Evolutionary conservation across 1,284 basidiomycete species (phyloP).

Genomic region (Apiotrichum brassicae): DNA sequence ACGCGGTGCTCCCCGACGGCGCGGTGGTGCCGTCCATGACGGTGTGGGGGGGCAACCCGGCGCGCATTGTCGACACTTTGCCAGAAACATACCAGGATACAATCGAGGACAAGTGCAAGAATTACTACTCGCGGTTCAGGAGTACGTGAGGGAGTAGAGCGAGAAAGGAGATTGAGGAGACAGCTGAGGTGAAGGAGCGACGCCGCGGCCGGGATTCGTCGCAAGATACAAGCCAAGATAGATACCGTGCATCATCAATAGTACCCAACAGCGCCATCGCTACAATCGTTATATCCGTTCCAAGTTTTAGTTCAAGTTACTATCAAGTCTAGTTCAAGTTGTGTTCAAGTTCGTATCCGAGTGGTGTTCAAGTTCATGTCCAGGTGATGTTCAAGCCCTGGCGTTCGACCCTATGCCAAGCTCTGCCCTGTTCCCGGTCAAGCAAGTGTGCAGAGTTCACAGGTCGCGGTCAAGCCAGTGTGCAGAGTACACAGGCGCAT

Average conservation of each 20-base stretch:
- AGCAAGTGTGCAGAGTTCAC: too few relatives aligned
- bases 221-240: constrained; percentile 3
- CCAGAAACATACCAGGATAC: constrained; percentile 84
- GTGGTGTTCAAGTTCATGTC: too few relatives aligned
- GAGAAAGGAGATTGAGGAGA: neutral
- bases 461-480: too few relatives aligned
- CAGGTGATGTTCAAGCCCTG: too few relatives aligned
- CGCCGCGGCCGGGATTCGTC: neutral
- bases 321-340: too few relatives aligned
- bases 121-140: constrained; percentile 63
- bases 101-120: constrained; percentile 70
- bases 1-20: constrained; percentile 83
- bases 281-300: neutral
- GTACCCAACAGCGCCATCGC: neutral
- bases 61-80: constrained; percentile 70
- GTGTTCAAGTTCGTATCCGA: too few relatives aligned
- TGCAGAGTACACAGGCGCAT: too few relatives aligned
- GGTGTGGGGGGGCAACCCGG: constrained; percentile 82
- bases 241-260: constrained; percentile 1
- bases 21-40: constrained; percentile 86
- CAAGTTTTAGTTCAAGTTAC: neutral
- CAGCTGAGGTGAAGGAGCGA: neutral
- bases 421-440: too few relatives aligned
- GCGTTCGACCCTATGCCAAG: too few relatives aligned
- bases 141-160: neutral